Conservation (phyloP, 2,329 filamentous ascomycete genomes). For the Aspergillus piperis region DNA sequence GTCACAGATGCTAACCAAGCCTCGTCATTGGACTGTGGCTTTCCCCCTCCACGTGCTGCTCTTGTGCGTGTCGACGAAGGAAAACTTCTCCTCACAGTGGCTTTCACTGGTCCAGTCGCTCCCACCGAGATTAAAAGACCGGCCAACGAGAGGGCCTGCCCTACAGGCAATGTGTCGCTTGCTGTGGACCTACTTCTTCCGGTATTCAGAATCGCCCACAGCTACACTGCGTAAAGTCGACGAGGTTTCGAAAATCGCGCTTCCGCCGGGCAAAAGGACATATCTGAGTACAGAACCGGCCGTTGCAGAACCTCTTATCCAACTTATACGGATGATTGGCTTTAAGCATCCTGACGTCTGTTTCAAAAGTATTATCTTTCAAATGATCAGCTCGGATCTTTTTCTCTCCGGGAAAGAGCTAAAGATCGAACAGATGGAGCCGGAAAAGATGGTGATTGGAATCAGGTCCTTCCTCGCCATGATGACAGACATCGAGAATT, state of each 20-base stretch:
- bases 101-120: constrained; percentile 75
- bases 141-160: constrained; percentile 72
- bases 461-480: constrained; percentile 92
- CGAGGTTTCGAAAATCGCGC: constrained; percentile 80
- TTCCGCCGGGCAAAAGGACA: constrained; percentile 77
- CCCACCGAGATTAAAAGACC: constrained; percentile 81
- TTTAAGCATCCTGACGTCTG: constrained; percentile 93
- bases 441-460: constrained; percentile 95
- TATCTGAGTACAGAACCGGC: constrained; percentile 79
- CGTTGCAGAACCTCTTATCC: constrained; percentile 87
- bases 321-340: constrained; percentile 91
- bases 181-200: constrained; percentile 92
- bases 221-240: constrained; percentile 77
- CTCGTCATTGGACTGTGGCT: constrained; percentile 84
- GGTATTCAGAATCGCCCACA: constrained; percentile 70
- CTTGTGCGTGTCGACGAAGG: constrained; percentile 82
- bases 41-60: constrained; percentile 87
- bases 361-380: constrained; percentile 90
- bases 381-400: constrained; percentile 88
- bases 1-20: constrained; percentile 83
- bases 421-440: constrained; percentile 88
- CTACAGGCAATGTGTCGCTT: constrained; percentile 87
- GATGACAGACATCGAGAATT: constrained; percentile 88
- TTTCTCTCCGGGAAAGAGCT: constrained; percentile 75
- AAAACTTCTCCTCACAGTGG: constrained; percentile 85